Evolutionary conservation across 2,329 filamentous ascomycete species (phyloP), one percentile per base, ranked within the genome.

Genomic region (Cercospora sojina): DNA sequence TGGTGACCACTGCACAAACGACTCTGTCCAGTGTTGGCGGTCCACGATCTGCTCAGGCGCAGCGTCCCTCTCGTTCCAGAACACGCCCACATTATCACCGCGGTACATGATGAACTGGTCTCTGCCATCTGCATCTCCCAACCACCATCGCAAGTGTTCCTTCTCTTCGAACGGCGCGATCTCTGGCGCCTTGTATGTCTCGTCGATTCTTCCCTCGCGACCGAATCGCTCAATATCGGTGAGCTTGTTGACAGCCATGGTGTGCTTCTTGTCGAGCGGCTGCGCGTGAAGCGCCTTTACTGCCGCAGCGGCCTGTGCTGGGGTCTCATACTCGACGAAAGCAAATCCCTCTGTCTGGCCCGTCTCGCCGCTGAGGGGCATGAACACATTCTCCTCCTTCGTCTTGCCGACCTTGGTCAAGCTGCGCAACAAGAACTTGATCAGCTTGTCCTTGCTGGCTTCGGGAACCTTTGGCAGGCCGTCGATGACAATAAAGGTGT

Each of bases 1-100:
- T 51, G 95, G 95, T 64, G 95, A 98, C 95, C 95, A 99, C 82
- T 97, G 92, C 59, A 99, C 90, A 78, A 99, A 99, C 41, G 92
- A 92, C 81, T 99, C 95, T 67, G 95, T 99, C 95, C 95, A 99
- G 85, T 96, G 91, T 75, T 91, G 89, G 73, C 95, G 90, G 77
- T 98, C 94, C 65, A 99, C 92, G 41, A 97, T 87, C 70, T 87
- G 88, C 80, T 99, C 95, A 4, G 94, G 93, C 23, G 85, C 81
- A 67, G 97, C 93, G 81, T 91, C 94, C 82, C 96, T 95, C 84
- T 96, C 96, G 84, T 98, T 98, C 94, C 94, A 99, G 85, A 91
- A 97, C 5, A 99, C 91, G 67, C 93, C 93, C 41, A 99, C 95
- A 69, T 90, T 90, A 62, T 99, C 95, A 73, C 90, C 91, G 62